Conservation (phyloP, 257 asterid genomes). For the Nemophila menziesii region DNA sequence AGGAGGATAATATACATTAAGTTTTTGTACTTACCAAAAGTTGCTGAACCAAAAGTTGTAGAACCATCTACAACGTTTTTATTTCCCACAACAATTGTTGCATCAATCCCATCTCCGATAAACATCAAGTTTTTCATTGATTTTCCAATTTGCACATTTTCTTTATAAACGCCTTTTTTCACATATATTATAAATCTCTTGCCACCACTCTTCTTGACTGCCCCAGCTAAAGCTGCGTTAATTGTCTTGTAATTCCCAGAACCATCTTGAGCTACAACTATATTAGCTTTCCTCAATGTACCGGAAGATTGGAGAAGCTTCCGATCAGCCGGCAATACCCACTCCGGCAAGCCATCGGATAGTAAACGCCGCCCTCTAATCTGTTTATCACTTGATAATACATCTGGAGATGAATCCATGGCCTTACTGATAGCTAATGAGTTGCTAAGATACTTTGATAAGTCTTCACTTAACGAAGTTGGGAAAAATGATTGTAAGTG, state of each 20-base stretch:
- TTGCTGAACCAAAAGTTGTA: conserved; percentile 59
- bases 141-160: conserved; percentile 41
- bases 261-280: conserved; percentile 59
- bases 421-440: conserved; percentile 49
- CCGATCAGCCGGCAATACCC: conserved; percentile 34
- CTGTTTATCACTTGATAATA: neutral
- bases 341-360: conserved; percentile 23
- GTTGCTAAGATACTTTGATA: conserved; percentile 34
- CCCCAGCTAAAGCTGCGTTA: conserved; percentile 30
- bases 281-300: conserved; percentile 15
- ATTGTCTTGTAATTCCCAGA: conserved; percentile 47
- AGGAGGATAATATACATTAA: neutral
- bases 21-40: conserved; percentile 38
- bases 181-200: conserved; percentile 46
- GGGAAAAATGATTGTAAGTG: conserved; percentile 12
- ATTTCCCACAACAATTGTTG: conserved; percentile 37
- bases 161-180: conserved; percentile 40
- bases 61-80: conserved; percentile 36
- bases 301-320: conserved; percentile 26
- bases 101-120: conserved; percentile 63
- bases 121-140: conserved; percentile 45
- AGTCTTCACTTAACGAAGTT: conserved; percentile 5
- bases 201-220: conserved; percentile 14
- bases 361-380: conserved; percentile 15
- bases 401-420: neutral